Conservation (phyloP, 148 eudicot genomes). For the Arbutus unedo region DNA sequence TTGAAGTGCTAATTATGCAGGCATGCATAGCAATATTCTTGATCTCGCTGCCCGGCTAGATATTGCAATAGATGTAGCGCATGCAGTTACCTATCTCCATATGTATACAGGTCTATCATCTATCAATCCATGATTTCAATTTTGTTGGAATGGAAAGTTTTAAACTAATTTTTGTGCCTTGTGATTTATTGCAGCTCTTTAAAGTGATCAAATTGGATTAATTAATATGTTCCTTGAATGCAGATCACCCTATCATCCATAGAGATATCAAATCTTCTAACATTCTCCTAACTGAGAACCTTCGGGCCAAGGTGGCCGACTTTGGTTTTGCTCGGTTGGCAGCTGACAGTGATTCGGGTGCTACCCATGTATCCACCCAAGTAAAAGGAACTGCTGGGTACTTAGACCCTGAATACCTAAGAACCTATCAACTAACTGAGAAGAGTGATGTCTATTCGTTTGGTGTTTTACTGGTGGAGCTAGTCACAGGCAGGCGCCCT, state of each 20-base stretch:
- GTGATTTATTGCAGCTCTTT: constrained; percentile 10
- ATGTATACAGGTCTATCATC: constrained; percentile 58
- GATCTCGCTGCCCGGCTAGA: constrained; percentile 67
- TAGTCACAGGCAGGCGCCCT: constrained; percentile 89
- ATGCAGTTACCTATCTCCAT: constrained; percentile 92
- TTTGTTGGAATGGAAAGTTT: neutral
- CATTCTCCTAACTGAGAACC: constrained; percentile 51
- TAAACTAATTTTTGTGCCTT: neutral
- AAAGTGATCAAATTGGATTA: neutral
- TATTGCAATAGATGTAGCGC: constrained; percentile 83
- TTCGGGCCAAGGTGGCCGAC: constrained; percentile 57
- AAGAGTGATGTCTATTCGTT: constrained; percentile 96
- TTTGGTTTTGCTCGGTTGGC: constrained; percentile 86
- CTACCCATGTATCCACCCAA: constrained; percentile 83
- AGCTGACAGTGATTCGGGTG: constrained; percentile 57
- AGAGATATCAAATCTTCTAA: constrained; percentile 92
- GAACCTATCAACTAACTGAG: constrained; percentile 79
- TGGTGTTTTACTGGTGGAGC: constrained; percentile 82
- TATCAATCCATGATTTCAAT: constrained; percentile 19
- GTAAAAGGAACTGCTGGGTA: constrained; percentile 98
- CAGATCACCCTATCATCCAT: constrained; percentile 92
- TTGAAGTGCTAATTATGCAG: constrained; percentile 33
- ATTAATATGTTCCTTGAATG: constrained; percentile 16
- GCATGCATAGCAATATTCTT: constrained; percentile 47
- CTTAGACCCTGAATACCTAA: constrained; percentile 87